Conservation (phyloP, 2,329 filamentous ascomycete genomes). For the Beauveria caledonica region DNA sequence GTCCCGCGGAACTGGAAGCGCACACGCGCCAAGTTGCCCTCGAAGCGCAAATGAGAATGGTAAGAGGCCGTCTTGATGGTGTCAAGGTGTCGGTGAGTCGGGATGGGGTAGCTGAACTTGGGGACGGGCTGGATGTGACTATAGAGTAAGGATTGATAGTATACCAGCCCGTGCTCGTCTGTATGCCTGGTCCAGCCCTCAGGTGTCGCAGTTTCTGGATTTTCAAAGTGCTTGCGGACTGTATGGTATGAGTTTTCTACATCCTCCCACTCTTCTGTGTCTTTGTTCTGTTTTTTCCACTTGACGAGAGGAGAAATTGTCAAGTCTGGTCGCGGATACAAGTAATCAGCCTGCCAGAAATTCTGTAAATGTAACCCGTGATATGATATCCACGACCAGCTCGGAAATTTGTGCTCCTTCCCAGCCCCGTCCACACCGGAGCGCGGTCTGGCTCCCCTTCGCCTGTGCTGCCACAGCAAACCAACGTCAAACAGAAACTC, state of each 20-base stretch:
- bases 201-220: background rate
- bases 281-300: conserved; percentile 9
- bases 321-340: conserved; percentile 1
- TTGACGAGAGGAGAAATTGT: background rate
- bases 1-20: conserved; percentile 4
- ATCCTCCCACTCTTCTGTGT: conserved; percentile 5
- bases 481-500: conserved; percentile 11
- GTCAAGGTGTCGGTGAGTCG: background rate
- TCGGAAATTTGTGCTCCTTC: background rate
- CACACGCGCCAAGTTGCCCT: background rate
- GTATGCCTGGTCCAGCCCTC: conserved; percentile 10
- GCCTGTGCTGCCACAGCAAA: conserved; percentile 6
- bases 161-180: background rate
- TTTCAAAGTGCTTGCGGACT: conserved; percentile 9
- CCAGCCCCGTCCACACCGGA: background rate
- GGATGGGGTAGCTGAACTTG: conserved; percentile 9
- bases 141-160: conserved; percentile 8
- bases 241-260: conserved; percentile 11
- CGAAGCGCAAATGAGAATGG: conserved; percentile 5
- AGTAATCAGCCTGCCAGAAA: conserved; percentile 7
- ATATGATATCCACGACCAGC: conserved; percentile 12
- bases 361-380: conserved; percentile 1
- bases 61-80: background rate
- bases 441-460: conserved; percentile 5
- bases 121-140: background rate